phyloP scores from a whole-genome alignment of 78 protist species.

The Dictyostelium capitatum region DNA sequence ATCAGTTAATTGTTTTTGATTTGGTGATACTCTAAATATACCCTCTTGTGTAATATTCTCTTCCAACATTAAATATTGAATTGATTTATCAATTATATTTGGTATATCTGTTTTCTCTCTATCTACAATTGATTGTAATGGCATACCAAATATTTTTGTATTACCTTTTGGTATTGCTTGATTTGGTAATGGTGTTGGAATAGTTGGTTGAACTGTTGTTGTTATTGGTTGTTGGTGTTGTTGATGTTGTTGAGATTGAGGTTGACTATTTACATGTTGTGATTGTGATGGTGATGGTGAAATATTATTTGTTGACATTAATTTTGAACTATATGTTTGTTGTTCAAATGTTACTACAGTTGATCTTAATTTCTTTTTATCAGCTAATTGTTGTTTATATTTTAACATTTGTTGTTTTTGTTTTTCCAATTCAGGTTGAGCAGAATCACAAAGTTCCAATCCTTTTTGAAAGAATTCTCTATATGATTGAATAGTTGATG shows the following conservation, averaged over 20 bases:
- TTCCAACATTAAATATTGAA: not conserved
- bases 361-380: conserved; percentile 35
- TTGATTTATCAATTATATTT: conserved; percentile 15
- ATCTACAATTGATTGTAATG: not conserved
- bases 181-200: not conserved
- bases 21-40: conserved; percentile 63
- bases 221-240: not conserved
- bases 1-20: conserved; percentile 41
- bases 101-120: conserved; percentile 45
- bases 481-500: conserved; percentile 6
- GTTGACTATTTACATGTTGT: not conserved
- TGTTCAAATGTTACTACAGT: conserved; percentile 9
- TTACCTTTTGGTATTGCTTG: not conserved
- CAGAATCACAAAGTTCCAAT: not conserved
- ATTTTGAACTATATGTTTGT: not conserved
- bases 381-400: not conserved
- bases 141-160: conserved; percentile 46
- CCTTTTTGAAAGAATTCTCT: conserved; percentile 34
- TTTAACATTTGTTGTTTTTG: conserved; percentile 11
- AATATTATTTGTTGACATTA: not conserved
- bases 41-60: conserved; percentile 28
- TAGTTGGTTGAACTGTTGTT: not conserved
- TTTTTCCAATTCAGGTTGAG: conserved; percentile 15
- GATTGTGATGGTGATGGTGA: not conserved
- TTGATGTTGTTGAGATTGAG: not conserved